A percentile compares a stretch with the other conserved stretches of the same genome.
These are phyloP conservation scores for Hypsizygus ulmarius DNA, from an alignment of 1,284 basidiomycete species.

Conservation along the genomic window DNA sequence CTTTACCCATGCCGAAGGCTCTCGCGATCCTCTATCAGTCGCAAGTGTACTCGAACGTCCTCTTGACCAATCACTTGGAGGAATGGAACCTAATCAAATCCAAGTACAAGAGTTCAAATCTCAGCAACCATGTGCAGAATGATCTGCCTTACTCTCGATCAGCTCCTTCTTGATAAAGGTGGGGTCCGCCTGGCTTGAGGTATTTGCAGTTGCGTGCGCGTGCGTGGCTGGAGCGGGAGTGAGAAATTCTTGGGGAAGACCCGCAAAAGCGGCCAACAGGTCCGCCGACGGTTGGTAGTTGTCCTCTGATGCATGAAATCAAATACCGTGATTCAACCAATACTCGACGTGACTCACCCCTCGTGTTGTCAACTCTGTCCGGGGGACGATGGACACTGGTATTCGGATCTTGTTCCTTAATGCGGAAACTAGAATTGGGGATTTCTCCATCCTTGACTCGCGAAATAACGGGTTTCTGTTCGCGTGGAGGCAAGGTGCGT, in stretches of 20 bases:
- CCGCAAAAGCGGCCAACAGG: slow-evolving; percentile 10
- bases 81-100: not conserved
- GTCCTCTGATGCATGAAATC: not conserved
- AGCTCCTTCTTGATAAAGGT: not conserved
- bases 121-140: not conserved
- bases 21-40: not conserved
- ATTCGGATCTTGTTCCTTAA: not conserved
- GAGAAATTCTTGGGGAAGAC: not conserved
- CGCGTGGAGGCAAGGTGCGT: not conserved
- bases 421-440: not conserved
- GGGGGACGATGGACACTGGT: too few species aligned
- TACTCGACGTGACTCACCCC: not conserved
- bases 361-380: too few species aligned
- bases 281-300: slow-evolving; percentile 11
- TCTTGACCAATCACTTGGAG: not conserved
- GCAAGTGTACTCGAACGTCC: slow-evolving; percentile 8
- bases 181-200: not conserved
- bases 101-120: not conserved
- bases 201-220: not conserved
- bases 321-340: not conserved
- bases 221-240: not conserved
- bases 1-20: slow-evolving; percentile 4
- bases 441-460: not conserved
- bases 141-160: not conserved
- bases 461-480: not conserved